These are phyloP conservation scores for Cercospora beticola DNA, from an alignment of 2,329 filamentous ascomycete genomes.

Conservation along the genomic window DNA sequence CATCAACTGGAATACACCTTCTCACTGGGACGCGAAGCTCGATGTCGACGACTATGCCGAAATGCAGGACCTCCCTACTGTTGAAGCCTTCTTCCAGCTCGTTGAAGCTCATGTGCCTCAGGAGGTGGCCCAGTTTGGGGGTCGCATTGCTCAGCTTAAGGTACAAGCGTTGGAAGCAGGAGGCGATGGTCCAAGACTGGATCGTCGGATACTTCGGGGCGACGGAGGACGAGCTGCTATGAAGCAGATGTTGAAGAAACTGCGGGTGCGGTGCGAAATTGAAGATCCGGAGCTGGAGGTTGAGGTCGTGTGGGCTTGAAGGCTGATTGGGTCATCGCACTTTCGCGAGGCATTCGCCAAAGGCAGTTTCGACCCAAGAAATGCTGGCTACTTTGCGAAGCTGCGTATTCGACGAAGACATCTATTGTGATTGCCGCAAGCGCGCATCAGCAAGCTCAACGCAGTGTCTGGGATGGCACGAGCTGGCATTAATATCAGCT, in stretches of 20 bases:
- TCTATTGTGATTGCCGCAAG: too few species aligned
- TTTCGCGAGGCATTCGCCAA: too few species aligned
- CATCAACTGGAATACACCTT: neutral
- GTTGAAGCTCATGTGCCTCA: conserved; percentile 6
- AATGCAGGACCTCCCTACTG: conserved; percentile 5
- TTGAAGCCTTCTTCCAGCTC: conserved; percentile 5
- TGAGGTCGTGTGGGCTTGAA: conserved; percentile 10
- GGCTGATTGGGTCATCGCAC: neutral
- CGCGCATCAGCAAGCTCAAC: neutral
- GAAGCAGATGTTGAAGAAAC: conserved; percentile 10
- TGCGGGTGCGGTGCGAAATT: conserved; percentile 3
- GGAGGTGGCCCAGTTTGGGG: neutral
- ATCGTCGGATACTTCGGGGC: conserved; percentile 9
- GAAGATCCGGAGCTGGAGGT: conserved; percentile 12
- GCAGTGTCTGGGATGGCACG: neutral
- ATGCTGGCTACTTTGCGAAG: too few species aligned
- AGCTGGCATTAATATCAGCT: neutral
- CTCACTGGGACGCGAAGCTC: neutral
- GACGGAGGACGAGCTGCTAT: conserved; percentile 3
- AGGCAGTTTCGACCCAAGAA: too few species aligned
- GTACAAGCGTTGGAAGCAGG: neutral
- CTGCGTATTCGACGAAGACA: too few species aligned
- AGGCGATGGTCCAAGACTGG: neutral
- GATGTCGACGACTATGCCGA: neutral
- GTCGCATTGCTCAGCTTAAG: conserved; percentile 1